Base-by-base conservation (phyloP, 768 basidiomycete genomes). In the Macrolepiota albuminosa region DNA sequence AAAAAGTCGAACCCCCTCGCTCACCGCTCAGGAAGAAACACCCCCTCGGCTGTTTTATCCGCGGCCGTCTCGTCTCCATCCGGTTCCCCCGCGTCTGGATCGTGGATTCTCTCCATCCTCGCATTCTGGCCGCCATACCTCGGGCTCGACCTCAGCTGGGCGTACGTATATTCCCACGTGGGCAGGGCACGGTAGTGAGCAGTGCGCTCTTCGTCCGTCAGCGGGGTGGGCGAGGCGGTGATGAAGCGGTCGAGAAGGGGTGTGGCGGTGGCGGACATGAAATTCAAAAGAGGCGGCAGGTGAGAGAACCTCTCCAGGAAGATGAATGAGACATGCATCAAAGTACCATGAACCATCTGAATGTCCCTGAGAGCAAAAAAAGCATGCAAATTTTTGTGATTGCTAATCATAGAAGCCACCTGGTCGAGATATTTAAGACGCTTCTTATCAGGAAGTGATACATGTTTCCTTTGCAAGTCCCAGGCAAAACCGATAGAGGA, bases 1-100 rank as follows among this genome's bases (percentile, higher is more conserved):
- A 7, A n/a, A 7, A n/a, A 6, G 8, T 3, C 42, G 7, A 42
- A n/a, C n/a, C n/a, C 6, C n/a, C 42, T 21, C 42, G 42, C 24
- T 71, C 60, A 82, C 68, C 81, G 79, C 61, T 79, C 81, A 10
- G 79, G 76, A 34, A 80, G 73, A 13, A 81, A 61, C 67, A 77
- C 72, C 33, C 71, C 55, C 59, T 81, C 81, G 36, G 66, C 70
- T 29, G 66, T n/a, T 40, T 83, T 84, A 40, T 72, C 69, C 8
- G 76, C 76, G 7, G 79, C 78, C 2, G 79, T 77, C 54, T 78
- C 48, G 24, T 31, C 61, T 9, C 8, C 29, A 40, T 76, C 78
- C 1, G 81, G 81, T 55, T 82, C 81, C 3, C 2, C 33, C 6
- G 21, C 6, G 6, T 37, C 51, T 21, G 77, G 74, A 61, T 82